These are phyloP conservation scores for Tulasnella sp. DNA, from an alignment of 768 basidiomycete genomes.

Conservation along the genomic window DNA sequence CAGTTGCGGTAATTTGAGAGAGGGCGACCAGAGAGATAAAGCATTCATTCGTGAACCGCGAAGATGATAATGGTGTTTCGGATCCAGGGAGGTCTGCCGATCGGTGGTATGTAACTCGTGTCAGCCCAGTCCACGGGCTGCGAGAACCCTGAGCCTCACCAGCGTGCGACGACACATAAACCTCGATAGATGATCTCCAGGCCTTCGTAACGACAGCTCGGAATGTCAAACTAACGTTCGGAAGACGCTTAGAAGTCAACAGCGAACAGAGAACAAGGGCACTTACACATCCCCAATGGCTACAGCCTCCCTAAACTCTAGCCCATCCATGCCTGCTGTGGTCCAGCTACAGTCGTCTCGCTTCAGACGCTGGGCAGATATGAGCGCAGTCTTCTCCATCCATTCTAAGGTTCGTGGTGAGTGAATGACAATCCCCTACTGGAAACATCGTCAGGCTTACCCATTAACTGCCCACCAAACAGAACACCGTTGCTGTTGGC, in stretches of 20 bases:
- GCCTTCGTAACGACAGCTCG: constrained; percentile 18
- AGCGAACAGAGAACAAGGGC: neutral
- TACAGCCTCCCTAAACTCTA: constrained; percentile 19
- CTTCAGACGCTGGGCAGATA: constrained; percentile 8
- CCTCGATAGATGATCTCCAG: constrained; percentile 21
- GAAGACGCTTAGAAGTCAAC: neutral
- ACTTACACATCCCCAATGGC: constrained; percentile 18
- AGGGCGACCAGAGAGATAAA: constrained; percentile 15
- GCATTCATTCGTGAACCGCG: constrained; percentile 19
- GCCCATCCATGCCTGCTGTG: constrained; percentile 18
- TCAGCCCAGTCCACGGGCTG: neutral
- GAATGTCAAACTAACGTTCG: constrained; percentile 13
- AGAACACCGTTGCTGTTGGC: constrained; percentile 18
- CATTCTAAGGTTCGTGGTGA: neutral
- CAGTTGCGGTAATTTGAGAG: neutral
- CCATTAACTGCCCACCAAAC: constrained; percentile 20
- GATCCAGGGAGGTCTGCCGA: constrained; percentile 66
- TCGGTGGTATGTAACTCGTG: neutral
- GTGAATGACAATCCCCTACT: neutral
- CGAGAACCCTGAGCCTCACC: neutral
- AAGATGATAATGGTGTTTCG: constrained; percentile 65
- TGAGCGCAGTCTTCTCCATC: constrained; percentile 18
- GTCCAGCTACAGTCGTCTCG: constrained; percentile 16
- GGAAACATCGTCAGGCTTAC: neutral
- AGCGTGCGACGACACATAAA: constrained; percentile 19